Percentiles rank a stretch among this genome's conserved stretches.
Evolutionary conservation across 2,329 filamentous ascomycete genomes (phyloP).

Genomic region (Myrmaecium sp.): DNA sequence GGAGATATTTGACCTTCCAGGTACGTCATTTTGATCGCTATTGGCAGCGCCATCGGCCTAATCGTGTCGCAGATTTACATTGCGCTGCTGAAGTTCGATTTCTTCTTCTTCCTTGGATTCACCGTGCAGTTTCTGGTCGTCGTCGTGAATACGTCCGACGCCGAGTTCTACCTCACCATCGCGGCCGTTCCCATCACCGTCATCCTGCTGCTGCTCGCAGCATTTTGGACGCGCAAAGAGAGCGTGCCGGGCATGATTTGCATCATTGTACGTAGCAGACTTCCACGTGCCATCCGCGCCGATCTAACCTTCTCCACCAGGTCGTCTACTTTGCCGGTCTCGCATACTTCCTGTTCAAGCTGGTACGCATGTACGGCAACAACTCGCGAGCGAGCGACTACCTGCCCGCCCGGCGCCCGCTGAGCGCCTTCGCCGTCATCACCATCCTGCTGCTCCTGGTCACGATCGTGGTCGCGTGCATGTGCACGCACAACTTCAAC

Average conservation of each 20-base stretch:
- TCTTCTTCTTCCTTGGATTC: slow-evolving; percentile 99
- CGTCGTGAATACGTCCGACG: slow-evolving; percentile 47
- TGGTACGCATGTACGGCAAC: slow-evolving; percentile 80
- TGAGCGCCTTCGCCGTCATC: slow-evolving; percentile 88
- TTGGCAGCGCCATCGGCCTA: no score
- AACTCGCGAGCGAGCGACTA: slow-evolving; percentile 38
- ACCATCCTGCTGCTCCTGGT: slow-evolving; percentile 77
- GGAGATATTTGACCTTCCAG: slow-evolving; percentile 91
- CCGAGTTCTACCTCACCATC: slow-evolving; percentile 74
- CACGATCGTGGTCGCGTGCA: slow-evolving; percentile 72
- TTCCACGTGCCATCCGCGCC: not conserved
- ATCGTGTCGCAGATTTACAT: slow-evolving; percentile 94
- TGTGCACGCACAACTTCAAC: slow-evolving; percentile 83
- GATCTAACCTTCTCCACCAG: slow-evolving; percentile 15
- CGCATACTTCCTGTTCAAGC: slow-evolving; percentile 95
- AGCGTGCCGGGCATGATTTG: slow-evolving; percentile 59
- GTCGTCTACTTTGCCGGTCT: slow-evolving; percentile 75
- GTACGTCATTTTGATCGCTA: slow-evolving; percentile 42
- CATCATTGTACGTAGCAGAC: slow-evolving; percentile 42
- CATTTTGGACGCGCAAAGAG: slow-evolving; percentile 71
- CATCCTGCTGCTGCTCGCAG: slow-evolving; percentile 67
- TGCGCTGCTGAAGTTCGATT: slow-evolving; percentile 93
- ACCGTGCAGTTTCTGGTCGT: slow-evolving; percentile 96
- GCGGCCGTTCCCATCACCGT: slow-evolving; percentile 86
- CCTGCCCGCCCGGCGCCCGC: slow-evolving; percentile 59